Conservation (phyloP, 73 alveolate genomes). For the Halteria grandinella region DNA sequence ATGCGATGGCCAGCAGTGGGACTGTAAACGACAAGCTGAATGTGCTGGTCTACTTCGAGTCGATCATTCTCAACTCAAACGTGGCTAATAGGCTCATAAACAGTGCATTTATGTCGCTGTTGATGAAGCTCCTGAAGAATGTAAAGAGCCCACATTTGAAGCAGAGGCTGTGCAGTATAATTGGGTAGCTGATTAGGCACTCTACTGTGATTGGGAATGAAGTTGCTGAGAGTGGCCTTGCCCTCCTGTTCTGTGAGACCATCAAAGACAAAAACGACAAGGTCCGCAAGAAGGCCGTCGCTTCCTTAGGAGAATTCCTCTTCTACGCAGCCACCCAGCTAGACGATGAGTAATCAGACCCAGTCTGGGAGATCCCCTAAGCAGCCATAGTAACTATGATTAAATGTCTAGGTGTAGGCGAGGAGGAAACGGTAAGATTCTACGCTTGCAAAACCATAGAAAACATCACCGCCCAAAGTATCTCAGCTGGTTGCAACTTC, state of each 20-base stretch:
- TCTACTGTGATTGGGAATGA: slow-evolving; percentile 95
- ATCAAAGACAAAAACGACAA: slow-evolving; percentile 44
- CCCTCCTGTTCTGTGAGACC: slow-evolving; percentile 59
- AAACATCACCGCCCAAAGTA: slow-evolving; percentile 82
- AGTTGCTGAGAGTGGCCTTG: slow-evolving; percentile 80
- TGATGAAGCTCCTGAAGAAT: slow-evolving; percentile 86
- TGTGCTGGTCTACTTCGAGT: slow-evolving; percentile 92
- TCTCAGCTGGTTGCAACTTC: slow-evolving; percentile 71
- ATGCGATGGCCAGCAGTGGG: slow-evolving; percentile 82
- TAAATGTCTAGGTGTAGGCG: slow-evolving; percentile 73
- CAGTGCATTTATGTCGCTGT: slow-evolving; percentile 85
- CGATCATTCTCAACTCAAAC: slow-evolving; percentile 87
- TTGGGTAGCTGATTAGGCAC: slow-evolving; percentile 93
- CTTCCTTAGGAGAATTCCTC: slow-evolving; percentile 94
- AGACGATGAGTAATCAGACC: slow-evolving; percentile 91
- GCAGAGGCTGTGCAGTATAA: slow-evolving; percentile 89
- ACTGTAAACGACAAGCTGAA: slow-evolving; percentile 83
- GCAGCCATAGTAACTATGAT: slow-evolving; percentile 67
- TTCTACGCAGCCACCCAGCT: slow-evolving; percentile 96
- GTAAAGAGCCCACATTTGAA: slow-evolving; percentile 83
- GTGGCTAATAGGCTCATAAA: slow-evolving; percentile 94
- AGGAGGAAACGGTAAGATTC: slow-evolving; percentile 92
- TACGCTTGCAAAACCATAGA: slow-evolving; percentile 94
- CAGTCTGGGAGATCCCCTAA: slow-evolving; percentile 86
- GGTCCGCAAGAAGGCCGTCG: slow-evolving; percentile 86